phyloP scores from a whole-genome alignment of 805 yeast genomes.

The Pichia gijzeniarum region DNA sequence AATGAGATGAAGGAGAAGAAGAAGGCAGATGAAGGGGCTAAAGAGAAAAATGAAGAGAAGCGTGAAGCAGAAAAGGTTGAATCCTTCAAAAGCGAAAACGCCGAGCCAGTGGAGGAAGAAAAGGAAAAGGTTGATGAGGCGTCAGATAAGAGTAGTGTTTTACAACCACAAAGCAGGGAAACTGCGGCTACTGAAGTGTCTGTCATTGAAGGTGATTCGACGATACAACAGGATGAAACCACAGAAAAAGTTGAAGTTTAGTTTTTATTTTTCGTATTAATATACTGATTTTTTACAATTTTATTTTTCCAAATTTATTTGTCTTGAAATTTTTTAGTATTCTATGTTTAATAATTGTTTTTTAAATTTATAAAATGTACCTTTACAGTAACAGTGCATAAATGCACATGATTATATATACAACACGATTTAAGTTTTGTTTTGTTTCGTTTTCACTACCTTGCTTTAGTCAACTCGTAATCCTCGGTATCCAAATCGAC shows the following conservation, averaged over 20 bases:
- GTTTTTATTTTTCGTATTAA: neutral
- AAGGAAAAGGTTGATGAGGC: constrained; percentile 12
- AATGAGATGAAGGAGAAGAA: constrained; percentile 3
- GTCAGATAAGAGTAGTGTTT: constrained; percentile 9
- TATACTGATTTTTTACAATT: neutral
- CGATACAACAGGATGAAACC: constrained; percentile 43
- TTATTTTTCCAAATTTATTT: too few species aligned
- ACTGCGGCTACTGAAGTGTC: constrained; percentile 18
- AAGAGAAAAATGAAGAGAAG: neutral
- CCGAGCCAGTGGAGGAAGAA: neutral
- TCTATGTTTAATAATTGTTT: neutral
- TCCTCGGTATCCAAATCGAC: constrained; percentile 68
- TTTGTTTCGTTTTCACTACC: neutral
- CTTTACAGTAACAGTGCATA: neutral
- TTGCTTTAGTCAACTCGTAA: constrained; percentile 11
- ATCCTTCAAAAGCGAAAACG: neutral
- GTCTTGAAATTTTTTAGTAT: too few species aligned
- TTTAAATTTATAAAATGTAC: neutral
- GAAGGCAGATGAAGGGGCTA: constrained; percentile 13
- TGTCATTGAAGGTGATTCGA: constrained; percentile 40
- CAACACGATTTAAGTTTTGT: neutral
- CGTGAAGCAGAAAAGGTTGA: constrained; percentile 9
- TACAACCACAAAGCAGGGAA: neutral
- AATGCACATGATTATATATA: too few species aligned
- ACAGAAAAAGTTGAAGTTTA: constrained; percentile 14